Conservation (phyloP, 192 early-diverging fungal genomes). For the Coemansia sp. region DNA sequence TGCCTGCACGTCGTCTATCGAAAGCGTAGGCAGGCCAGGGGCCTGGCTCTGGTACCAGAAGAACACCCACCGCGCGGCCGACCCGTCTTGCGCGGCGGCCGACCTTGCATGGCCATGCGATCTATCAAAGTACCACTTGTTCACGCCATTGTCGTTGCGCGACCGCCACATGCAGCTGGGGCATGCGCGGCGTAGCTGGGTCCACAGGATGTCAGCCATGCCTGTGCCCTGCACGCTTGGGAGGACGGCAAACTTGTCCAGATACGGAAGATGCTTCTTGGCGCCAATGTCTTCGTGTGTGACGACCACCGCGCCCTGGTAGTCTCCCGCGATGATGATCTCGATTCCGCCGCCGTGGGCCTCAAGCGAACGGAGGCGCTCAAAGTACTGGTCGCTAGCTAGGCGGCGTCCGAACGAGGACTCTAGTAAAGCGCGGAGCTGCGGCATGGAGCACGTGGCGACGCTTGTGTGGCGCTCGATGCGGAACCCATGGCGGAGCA, state of each 20-base stretch:
- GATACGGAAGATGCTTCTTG: constrained; percentile 54
- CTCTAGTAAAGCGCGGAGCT: constrained; percentile 69
- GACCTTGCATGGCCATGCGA: constrained; percentile 74
- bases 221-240: constrained; percentile 90
- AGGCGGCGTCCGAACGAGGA: constrained; percentile 73
- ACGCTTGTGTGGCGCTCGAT: constrained; percentile 64
- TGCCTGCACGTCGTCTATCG: constrained; percentile 38
- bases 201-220: constrained; percentile 94
- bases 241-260: constrained; percentile 93
- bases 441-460: constrained; percentile 44
- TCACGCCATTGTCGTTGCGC: constrained; percentile 84
- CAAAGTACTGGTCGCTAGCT: constrained; percentile 57
- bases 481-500: constrained; percentile 77
- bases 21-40: constrained; percentile 1
- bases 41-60: constrained; percentile 69
- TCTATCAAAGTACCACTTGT: constrained; percentile 98
- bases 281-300: constrained; percentile 62
- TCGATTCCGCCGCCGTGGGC: constrained; percentile 49
- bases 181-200: constrained; percentile 68
- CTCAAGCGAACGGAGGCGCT: constrained; percentile 60
- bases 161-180: constrained; percentile 80
- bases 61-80: constrained; percentile 76
- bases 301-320: constrained; percentile 87
- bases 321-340: constrained; percentile 86
- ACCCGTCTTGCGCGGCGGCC: constrained; percentile 8